A percentile compares a stretch with the other conserved stretches of the same genome.
phyloP scores from a whole-genome alignment of 2,329 filamentous ascomycete genomes.

The Sphaerostilbella broomeana region DNA sequence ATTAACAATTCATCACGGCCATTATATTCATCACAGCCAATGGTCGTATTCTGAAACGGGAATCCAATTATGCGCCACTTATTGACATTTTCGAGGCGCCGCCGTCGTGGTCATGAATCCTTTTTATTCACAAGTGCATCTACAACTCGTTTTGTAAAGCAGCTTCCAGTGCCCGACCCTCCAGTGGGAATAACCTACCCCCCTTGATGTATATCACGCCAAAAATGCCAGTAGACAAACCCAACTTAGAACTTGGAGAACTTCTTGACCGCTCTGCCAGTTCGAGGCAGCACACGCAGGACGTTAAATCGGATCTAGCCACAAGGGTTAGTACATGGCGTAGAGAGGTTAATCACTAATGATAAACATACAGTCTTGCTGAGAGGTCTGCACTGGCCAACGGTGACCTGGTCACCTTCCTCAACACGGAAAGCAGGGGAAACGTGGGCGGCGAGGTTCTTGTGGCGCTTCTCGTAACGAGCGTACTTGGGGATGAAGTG shows the following conservation, averaged over 20 bases:
- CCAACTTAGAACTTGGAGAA: slow-evolving; percentile 94
- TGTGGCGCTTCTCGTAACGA: slow-evolving; percentile 99
- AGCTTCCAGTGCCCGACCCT: slow-evolving; percentile 37
- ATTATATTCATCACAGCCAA: neutral
- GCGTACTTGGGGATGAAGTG: slow-evolving; percentile 99
- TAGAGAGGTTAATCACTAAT: neutral
- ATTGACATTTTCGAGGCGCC: slow-evolving; percentile 11
- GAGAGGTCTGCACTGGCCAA: slow-evolving; percentile 98
- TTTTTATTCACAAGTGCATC: slow-evolving; percentile 39
- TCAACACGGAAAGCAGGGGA: slow-evolving; percentile 99
- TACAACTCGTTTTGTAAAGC: slow-evolving; percentile 37
- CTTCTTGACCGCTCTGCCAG: slow-evolving; percentile 93
- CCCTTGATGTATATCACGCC: slow-evolving; percentile 45
- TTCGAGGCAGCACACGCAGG: slow-evolving; percentile 94
- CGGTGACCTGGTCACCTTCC: slow-evolving; percentile 98
- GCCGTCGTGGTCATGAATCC: slow-evolving; percentile 34
- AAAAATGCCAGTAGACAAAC: slow-evolving; percentile 46
- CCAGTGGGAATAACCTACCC: slow-evolving; percentile 31
- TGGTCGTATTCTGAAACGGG: slow-evolving; percentile 11
- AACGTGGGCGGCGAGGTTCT: slow-evolving; percentile 98
- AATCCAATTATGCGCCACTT: slow-evolving; percentile 14
- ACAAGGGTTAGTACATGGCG: slow-evolving; percentile 18
- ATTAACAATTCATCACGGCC: no score
- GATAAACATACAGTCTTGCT: slow-evolving; percentile 88
- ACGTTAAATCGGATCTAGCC: slow-evolving; percentile 96